Evolutionary conservation across 495 filamentous ascomycete species (phyloP).

Genomic region (Apiosordaria backusii): DNA sequence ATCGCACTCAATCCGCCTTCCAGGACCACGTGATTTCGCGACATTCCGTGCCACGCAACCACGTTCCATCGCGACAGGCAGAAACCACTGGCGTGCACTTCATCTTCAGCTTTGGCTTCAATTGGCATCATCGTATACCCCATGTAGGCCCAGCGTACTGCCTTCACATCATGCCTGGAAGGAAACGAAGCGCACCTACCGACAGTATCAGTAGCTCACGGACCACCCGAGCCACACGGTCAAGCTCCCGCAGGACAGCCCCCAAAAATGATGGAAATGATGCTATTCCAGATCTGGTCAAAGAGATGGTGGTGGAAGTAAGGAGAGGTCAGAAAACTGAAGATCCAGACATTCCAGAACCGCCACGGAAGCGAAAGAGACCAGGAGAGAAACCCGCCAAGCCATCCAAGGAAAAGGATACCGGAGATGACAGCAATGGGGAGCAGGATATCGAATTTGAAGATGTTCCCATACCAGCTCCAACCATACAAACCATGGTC

Average conservation of each 20-base stretch:
- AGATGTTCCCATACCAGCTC: slow-evolving; percentile 31
- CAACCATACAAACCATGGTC: slow-evolving; percentile 29
- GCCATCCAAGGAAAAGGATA: slow-evolving; percentile 11
- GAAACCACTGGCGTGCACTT: neutral
- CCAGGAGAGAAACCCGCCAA: slow-evolving; percentile 36
- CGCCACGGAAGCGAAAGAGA: slow-evolving; percentile 40
- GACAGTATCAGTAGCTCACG: slow-evolving; percentile 1
- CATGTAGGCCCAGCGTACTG: neutral
- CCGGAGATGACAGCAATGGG: slow-evolving; percentile 33
- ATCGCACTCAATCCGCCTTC: neutral
- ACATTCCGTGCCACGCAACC: neutral
- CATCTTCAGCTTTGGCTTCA: neutral
- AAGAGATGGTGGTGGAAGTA: slow-evolving; percentile 18
- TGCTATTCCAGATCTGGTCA: slow-evolving; percentile 13
- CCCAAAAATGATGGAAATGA: neutral
- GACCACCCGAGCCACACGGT: neutral
- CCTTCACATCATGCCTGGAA: neutral
- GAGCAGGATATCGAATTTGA: slow-evolving; percentile 37
- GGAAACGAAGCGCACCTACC: slow-evolving; percentile 6
- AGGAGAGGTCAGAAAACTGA: neutral
- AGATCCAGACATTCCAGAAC: slow-evolving; percentile 20
- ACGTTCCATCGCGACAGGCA: neutral
- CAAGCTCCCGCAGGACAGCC: neutral
- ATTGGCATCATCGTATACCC: neutral
- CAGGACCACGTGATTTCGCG: slow-evolving; percentile 2